phyloP scores from a whole-genome alignment of 805 yeast genomes.

The Citeromyces matritensis region DNA sequence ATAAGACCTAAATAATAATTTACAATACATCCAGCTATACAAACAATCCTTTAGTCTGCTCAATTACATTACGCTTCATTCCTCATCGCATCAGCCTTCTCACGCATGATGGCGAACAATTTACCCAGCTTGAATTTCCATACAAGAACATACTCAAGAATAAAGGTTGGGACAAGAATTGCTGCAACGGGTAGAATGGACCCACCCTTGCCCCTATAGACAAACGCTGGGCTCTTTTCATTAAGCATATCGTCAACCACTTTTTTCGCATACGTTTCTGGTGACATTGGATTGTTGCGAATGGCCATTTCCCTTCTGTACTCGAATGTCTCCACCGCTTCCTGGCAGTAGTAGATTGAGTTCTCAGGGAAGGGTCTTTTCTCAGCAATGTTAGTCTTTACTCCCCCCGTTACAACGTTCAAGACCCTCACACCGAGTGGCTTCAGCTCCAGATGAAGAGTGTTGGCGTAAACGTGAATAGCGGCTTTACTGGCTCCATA shows the following conservation, averaged over 20 bases:
- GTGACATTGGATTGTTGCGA: constrained; percentile 40
- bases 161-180: neutral
- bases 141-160: constrained; percentile 1
- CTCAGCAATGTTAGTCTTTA: constrained; percentile 56
- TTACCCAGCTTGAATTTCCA: neutral
- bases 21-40: too few species aligned
- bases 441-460: constrained; percentile 48
- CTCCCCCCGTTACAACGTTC: constrained; percentile 66
- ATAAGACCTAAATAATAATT: too few species aligned
- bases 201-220: constrained; percentile 37
- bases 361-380: constrained; percentile 38
- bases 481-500: constrained; percentile 67
- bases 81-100: neutral
- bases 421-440: constrained; percentile 61
- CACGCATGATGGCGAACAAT: neutral
- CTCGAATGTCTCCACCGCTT: constrained; percentile 30
- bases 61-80: too few species aligned
- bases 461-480: constrained; percentile 54
- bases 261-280: constrained; percentile 39
- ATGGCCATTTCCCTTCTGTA: constrained; percentile 44
- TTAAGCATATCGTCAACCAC: constrained; percentile 35
- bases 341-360: constrained; percentile 38
- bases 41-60: too few species aligned
- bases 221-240: constrained; percentile 25
- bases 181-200: neutral